A percentile compares a stretch with the other conserved stretches of the same genome.
Conservation (phyloP, 2,329 filamentous ascomycete genomes). For the Claviceps digitariae region DNA sequence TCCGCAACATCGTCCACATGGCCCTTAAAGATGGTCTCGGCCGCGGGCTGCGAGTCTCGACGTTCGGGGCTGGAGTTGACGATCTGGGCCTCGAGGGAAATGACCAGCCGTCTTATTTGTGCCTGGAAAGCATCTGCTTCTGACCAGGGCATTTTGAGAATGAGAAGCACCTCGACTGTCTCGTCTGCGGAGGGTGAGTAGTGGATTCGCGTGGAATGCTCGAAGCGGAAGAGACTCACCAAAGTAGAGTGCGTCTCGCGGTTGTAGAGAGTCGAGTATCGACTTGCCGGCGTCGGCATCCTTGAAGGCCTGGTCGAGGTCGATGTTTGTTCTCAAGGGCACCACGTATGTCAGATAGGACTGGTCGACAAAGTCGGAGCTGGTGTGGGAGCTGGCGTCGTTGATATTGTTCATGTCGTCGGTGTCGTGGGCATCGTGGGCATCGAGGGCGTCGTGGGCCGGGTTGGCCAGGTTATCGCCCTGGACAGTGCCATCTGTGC, state of each 20-base stretch:
- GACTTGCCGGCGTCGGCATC: conserved; percentile 28
- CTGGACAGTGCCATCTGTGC: not conserved
- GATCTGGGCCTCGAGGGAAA: conserved; percentile 55
- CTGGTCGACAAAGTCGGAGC: conserved; percentile 36
- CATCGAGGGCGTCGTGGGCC: conserved; percentile 6
- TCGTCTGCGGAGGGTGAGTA: conserved; percentile 43
- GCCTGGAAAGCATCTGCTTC: conserved; percentile 43
- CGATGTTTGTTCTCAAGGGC: conserved; percentile 40
- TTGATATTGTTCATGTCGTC: not conserved
- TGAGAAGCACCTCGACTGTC: conserved; percentile 52
- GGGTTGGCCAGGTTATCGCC: conserved; percentile 4
- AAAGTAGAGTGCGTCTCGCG: conserved; percentile 56
- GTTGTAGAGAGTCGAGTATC: conserved; percentile 43
- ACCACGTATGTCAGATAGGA: conserved; percentile 49
- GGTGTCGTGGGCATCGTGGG: conserved; percentile 6
- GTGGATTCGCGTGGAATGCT: conserved; percentile 3
- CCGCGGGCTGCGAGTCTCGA: conserved; percentile 31
- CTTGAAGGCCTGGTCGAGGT: conserved; percentile 38
- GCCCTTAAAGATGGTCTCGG: conserved; percentile 48
- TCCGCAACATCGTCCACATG: conserved; percentile 34
- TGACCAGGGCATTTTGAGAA: conserved; percentile 50
- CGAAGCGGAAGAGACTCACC: conserved; percentile 34
- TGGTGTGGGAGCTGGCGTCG: conserved; percentile 7
- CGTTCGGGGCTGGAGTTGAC: conserved; percentile 40
- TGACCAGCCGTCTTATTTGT: conserved; percentile 47